Conservation (phyloP, 305 asterid species). For the Fraxinus platypoda region DNA sequence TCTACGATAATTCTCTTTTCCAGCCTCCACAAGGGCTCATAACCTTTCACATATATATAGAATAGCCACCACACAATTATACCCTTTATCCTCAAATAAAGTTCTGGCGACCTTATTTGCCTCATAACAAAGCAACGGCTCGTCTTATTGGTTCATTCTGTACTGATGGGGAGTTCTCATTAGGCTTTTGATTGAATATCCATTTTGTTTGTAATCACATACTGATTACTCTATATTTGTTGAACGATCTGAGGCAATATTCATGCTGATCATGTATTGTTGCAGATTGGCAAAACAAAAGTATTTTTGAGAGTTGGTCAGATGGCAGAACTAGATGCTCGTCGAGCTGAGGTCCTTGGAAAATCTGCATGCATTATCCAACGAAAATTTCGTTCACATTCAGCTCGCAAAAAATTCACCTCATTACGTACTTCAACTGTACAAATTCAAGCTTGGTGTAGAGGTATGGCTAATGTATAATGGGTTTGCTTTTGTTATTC, state of each 20-base stretch:
- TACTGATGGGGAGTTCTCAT: conserved; percentile 8
- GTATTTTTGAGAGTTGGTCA: conserved; percentile 96
- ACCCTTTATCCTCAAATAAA: not conserved
- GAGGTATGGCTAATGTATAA: conserved; percentile 52
- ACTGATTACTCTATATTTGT: conserved; percentile 11
- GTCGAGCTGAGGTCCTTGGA: conserved; percentile 67
- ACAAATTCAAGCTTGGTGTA: conserved; percentile 64
- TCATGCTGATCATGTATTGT: conserved; percentile 20
- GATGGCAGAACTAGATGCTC: conserved; percentile 84
- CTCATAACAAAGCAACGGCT: not conserved
- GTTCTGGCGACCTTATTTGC: conserved; percentile 11
- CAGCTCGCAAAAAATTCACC: conserved; percentile 50
- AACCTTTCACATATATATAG: not conserved
- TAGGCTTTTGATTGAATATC: conserved; percentile 5
- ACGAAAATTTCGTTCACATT: conserved; percentile 54
- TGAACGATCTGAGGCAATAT: not conserved
- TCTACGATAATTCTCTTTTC: not conserved
- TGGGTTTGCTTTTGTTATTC: not conserved
- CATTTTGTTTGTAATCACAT: not conserved
- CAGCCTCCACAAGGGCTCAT: not conserved
- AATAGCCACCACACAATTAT: not conserved
- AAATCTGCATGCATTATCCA: conserved; percentile 68
- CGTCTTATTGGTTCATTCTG: not conserved
- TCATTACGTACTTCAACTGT: conserved; percentile 48
- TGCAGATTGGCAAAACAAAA: conserved; percentile 89